Base-by-base conservation (phyloP, 2,329 filamentous ascomycete genomes). In the Arthrocladium fulminans region DNA sequence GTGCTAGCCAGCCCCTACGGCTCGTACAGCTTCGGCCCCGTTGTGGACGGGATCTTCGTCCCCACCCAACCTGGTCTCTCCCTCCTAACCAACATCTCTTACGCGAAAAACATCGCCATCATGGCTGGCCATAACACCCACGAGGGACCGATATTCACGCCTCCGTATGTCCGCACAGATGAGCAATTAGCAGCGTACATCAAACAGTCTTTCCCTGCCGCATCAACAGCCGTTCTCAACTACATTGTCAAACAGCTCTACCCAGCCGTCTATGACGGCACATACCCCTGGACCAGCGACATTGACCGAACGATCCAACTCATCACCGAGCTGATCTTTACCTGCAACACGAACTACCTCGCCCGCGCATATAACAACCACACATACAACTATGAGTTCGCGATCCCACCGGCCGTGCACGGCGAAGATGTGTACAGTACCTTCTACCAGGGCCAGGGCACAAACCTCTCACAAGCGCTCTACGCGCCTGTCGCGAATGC, bases 281-380 rank as follows among this genome's bases (percentile, higher is more conserved):
- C 61, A 13, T 64, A 71, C 38, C 64, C 64, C 1, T 80, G 79
- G 59, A 69, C 54, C 0, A 63, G 64, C 48, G 59, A 72, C 13
- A 62, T 72, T 51, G 61, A 62, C 17, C 71, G 76, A 19, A 61
- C 64, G 0, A 59, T 64, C 15, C 59, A 71, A 1, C 59, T 69
- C 2, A 58, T 72, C 45, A 60, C 65, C 2, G 77, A 79, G 50
- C 54, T 60, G 2, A 55, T 63, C 47, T 73, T 76, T 55, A 62
- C 63, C 35, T 80, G 76, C 67, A 78, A 78, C 59, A 73, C 73
- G 6, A 67, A 72, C 59, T 77, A 72, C 56, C 63, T 79, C 19
- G 69, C 71, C 54, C 67, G 65, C 4, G 75, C 71, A 2, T 76
- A 66, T 61, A 50, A 63, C 10, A 74, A 75, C 54, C 53, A 72